Percentiles rank a stretch among this genome's conserved stretches.
phyloP scores from a whole-genome alignment of 371 early-diverging fungal genomes.

The Mortierella sp. region DNA sequence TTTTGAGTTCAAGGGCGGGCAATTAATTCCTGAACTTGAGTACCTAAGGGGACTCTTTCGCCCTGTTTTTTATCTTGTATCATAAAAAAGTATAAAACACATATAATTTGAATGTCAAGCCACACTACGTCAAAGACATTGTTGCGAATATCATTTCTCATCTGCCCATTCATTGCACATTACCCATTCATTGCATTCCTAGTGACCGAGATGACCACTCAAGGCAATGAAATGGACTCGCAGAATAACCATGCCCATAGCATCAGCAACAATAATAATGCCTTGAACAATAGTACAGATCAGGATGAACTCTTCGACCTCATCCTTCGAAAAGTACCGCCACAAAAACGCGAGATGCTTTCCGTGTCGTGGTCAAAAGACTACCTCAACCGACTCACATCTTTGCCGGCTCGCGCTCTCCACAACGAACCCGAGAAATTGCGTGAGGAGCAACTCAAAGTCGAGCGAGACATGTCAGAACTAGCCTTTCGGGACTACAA shows the following conservation, averaged over 20 bases:
- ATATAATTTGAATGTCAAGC: not conserved
- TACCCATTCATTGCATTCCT: not conserved
- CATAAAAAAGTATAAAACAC: not conserved
- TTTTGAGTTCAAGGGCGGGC: too few relatives aligned
- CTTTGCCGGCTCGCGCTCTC: slow-evolving; percentile 69
- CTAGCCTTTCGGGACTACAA: slow-evolving; percentile 80
- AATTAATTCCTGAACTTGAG: too few relatives aligned
- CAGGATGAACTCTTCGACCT: slow-evolving; percentile 56
- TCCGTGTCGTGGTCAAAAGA: slow-evolving; percentile 66
- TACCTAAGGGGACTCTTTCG: too few relatives aligned
- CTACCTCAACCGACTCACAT: slow-evolving; percentile 73
- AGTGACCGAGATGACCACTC: slow-evolving; percentile 19
- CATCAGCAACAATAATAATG: not conserved
- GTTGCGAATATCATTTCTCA: not conserved
- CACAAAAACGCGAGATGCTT: slow-evolving; percentile 51
- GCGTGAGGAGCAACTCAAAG: slow-evolving; percentile 66
- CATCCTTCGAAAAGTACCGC: slow-evolving; percentile 46
- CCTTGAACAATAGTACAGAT: slow-evolving; percentile 28
- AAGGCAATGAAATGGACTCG: not conserved
- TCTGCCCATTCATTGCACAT: not conserved
- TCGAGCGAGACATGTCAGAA: slow-evolving; percentile 74
- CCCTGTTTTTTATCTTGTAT: too few relatives aligned
- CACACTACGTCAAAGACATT: not conserved
- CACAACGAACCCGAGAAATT: slow-evolving; percentile 65
- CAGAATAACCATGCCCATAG: slow-evolving; percentile 5